Base-by-base conservation (phyloP, 2,329 filamentous ascomycete species). In the Pseudogymnoascus sp. region DNA sequence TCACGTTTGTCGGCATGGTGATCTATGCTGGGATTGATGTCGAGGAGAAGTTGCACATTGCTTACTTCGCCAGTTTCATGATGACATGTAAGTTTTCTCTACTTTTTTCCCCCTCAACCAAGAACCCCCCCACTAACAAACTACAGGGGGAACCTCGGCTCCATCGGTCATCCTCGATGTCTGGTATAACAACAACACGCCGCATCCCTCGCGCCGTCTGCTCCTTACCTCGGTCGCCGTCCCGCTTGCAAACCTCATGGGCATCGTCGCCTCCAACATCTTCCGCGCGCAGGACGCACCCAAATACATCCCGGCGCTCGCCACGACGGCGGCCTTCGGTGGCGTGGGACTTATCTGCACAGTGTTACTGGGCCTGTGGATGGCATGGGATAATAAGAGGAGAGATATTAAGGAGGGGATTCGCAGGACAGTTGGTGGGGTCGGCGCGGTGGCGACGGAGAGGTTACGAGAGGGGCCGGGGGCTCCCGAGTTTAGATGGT, bases 1-100 rank as follows among this genome's bases (percentile, higher is more conserved):
- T 93, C 69, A 91, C 89, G 0, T 90, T 92, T 71, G 81, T 83
- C 60, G 90, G 90, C 4, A 91, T 93, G 77, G 84, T 92, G 74
- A 90, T 93, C 71, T 93, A 89, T 69, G 88, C 88, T 0, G 80
- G 86, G 19, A 88, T 93, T 62, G 77, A 81, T 68, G 82, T 87
- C 14, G 69, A 79, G 10, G 65, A 75, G 5, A 73, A 83, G 11
- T 74, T 84, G 16, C 76, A 79, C 5, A 76, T 87, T 11, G 86
- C 84, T 0, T 89, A 89, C 69, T 89, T 85, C 66, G 85, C 85
- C 1, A 83, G 80, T 65, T 89, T 88, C 73, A 85, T 89, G 83
- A 87, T 88, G 84, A 86, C 84, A 6, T 88, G 45, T 51, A 48
- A 7, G 43, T n/a, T 25, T 7, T 25, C 6, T 8, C 6, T 25